Percentiles rank a stretch among this genome's conserved stretches.
These are phyloP conservation scores for Monilinia aucupariae DNA, from an alignment of 2,329 filamentous ascomycete genomes.

Conservation along the genomic window DNA sequence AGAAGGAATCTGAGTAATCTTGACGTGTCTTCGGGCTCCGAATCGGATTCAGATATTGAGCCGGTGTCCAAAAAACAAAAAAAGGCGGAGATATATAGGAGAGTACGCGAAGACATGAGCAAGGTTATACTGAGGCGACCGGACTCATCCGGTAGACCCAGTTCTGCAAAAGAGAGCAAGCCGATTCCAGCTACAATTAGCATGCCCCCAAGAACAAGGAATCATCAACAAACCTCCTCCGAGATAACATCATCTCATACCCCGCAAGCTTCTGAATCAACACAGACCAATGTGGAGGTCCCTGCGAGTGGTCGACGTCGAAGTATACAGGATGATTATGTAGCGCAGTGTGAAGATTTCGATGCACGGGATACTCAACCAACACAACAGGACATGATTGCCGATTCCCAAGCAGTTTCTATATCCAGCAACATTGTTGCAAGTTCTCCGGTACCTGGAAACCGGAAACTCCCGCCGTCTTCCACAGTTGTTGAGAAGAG, in stretches of 20 bases:
- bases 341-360: slow-evolving; percentile 27
- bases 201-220: neutral
- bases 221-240: neutral
- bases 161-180: neutral
- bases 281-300: slow-evolving; percentile 21
- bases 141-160: neutral
- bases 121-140: neutral
- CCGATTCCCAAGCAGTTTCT: slow-evolving; percentile 27
- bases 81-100: neutral
- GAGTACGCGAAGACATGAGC: neutral
- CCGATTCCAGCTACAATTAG: neutral
- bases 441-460: slow-evolving; percentile 5
- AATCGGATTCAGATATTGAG: slow-evolving; percentile 28
- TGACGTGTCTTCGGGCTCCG: slow-evolving; percentile 12
- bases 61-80: slow-evolving; percentile 1
- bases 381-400: slow-evolving; percentile 27
- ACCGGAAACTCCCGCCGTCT: no score
- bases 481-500: neutral
- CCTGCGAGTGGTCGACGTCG: slow-evolving; percentile 28
- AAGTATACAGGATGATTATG: slow-evolving; percentile 29
- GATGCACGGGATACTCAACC: slow-evolving; percentile 29
- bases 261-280: neutral
- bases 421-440: neutral
- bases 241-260: neutral
- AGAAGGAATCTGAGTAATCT: slow-evolving; percentile 16